Evolutionary conservation across 225 moss, liverwort and hornwort species (phyloP).

Genomic region (Asterella californica): DNA sequence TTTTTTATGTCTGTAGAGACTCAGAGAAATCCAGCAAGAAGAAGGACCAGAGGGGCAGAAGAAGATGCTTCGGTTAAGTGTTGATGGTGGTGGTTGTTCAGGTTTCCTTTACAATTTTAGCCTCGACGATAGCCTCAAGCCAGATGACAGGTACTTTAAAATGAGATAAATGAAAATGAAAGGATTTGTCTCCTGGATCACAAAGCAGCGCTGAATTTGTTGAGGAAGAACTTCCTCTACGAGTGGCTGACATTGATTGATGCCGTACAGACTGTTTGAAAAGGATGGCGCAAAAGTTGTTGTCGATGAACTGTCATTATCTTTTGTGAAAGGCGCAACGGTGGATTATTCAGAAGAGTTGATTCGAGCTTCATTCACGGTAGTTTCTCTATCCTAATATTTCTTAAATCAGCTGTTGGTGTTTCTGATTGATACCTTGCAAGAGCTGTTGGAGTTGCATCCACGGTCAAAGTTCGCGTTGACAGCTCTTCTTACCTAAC

Average conservation of each 20-base stretch:
- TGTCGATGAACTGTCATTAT: conserved; percentile 73
- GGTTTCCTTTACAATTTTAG: conserved; percentile 80
- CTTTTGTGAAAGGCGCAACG: conserved; percentile 79
- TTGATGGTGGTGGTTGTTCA: conserved; percentile 95
- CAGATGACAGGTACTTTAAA: conserved; percentile 59
- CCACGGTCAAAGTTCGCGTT: not conserved
- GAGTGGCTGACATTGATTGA: not conserved
- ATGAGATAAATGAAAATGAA: not conserved
- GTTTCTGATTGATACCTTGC: not conserved
- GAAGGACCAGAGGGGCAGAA: conserved; percentile 59
- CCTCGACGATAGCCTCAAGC: conserved; percentile 72
- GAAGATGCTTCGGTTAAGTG: conserved; percentile 80
- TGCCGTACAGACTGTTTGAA: conserved; percentile 56
- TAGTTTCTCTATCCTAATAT: conserved; percentile 23
- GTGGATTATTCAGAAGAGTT: conserved; percentile 91
- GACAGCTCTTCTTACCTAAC: not conserved
- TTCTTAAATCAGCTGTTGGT: not conserved
- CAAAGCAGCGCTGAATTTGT: not conserved
- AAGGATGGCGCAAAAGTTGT: conserved; percentile 72
- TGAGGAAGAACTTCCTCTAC: not conserved
- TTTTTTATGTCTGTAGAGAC: conserved; percentile 40
- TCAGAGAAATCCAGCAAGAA: conserved; percentile 72
- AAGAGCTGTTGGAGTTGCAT: not conserved
- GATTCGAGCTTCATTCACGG: conserved; percentile 88
- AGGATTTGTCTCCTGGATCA: not conserved